Percentiles rank a stretch among this genome's conserved stretches.
phyloP scores from a whole-genome alignment of 2,329 filamentous ascomycete genomes.

The Mycocentrospora acerina region DNA sequence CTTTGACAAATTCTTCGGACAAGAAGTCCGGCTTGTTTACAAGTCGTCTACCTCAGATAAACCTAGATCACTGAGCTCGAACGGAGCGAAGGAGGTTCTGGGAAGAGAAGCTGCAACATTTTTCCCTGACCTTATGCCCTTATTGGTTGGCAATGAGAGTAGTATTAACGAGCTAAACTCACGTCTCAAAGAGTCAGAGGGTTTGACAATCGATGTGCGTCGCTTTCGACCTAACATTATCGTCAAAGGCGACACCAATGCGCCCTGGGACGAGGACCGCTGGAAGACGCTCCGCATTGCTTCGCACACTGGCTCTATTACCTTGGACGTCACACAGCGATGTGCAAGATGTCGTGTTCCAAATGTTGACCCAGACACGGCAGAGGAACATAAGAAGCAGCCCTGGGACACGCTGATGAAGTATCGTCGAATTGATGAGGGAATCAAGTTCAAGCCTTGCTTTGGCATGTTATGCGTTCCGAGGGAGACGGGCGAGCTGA shows the following conservation, averaged over 20 bases:
- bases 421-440: constrained; percentile 61
- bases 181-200: constrained; percentile 48
- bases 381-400: constrained; percentile 58
- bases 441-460: constrained; percentile 64
- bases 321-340: constrained; percentile 59
- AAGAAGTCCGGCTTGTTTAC: constrained; percentile 59
- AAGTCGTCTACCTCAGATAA: constrained; percentile 53
- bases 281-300: constrained; percentile 61
- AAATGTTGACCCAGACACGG: constrained; percentile 65
- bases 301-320: constrained; percentile 33
- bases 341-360: constrained; percentile 65
- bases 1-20: constrained; percentile 59
- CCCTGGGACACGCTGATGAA: constrained; percentile 65
- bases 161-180: constrained; percentile 61
- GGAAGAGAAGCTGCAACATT: constrained; percentile 57
- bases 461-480: constrained; percentile 68
- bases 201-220: constrained; percentile 56
- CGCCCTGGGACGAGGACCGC: constrained; percentile 63
- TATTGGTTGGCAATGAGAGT: constrained; percentile 58
- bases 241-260: constrained; percentile 50
- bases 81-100: constrained; percentile 55
- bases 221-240: constrained; percentile 67
- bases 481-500: constrained; percentile 57
- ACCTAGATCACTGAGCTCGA: constrained; percentile 56
- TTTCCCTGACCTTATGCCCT: constrained; percentile 62